Percentiles rank a stretch among this genome's conserved stretches.
Evolutionary conservation across 2,329 filamentous ascomycete genomes (phyloP).

Genomic region (Aspergillus novoparasiticus): DNA sequence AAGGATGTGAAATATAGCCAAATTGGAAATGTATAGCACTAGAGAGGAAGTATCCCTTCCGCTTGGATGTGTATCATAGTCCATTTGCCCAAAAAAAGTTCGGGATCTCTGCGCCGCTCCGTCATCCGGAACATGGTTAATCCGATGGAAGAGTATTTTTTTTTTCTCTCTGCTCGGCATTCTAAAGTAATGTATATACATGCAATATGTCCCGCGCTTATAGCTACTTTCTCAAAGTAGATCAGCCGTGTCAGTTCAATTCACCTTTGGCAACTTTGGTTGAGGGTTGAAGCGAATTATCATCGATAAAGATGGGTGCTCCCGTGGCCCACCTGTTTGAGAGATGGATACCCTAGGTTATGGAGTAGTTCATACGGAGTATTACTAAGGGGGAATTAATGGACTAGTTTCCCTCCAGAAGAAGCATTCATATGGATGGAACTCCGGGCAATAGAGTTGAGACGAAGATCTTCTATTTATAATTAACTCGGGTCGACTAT

Average conservation of each 20-base stretch:
- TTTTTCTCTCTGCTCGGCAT: neutral
- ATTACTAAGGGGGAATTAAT: neutral
- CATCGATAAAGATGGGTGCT: neutral
- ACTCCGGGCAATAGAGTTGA: neutral
- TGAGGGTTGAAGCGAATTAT: neutral
- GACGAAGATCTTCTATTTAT: neutral
- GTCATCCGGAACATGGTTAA: constrained; percentile 6
- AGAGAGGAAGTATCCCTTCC: neutral
- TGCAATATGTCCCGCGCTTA: neutral
- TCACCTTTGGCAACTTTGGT: neutral
- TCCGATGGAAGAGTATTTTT: neutral
- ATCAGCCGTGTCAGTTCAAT: neutral
- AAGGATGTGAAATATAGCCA: neutral
- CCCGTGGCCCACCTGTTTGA: neutral
- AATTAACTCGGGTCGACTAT: neutral
- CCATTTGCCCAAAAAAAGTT: constrained; percentile 8
- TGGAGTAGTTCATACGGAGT: neutral
- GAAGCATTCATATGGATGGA: neutral
- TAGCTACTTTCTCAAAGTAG: neutral
- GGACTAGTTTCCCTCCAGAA: neutral
- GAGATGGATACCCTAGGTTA: neutral
- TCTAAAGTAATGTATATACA: neutral
- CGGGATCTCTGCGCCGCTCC: constrained; percentile 1
- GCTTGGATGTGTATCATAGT: neutral
- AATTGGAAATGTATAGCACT: neutral